Percentiles rank a stretch among this genome's conserved stretches.
Conservation (phyloP, 352 stramenopile genomes). For the Hyaloperonospora arabidopsidis region DNA sequence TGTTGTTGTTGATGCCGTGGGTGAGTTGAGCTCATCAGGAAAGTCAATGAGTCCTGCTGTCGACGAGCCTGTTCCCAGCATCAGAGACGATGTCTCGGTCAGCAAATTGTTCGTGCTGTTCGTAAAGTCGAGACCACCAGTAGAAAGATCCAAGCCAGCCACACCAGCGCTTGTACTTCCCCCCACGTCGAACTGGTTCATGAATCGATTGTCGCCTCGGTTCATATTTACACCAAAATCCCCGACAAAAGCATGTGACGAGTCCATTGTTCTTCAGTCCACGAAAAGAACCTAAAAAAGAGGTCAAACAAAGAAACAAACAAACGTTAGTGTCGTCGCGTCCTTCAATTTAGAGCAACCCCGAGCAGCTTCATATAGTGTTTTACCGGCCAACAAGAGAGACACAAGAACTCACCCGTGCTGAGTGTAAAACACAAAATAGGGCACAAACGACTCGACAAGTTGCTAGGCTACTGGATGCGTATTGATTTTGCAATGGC, state of each 20-base stretch:
- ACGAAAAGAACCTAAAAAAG: slow-evolving; percentile 3
- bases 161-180: slow-evolving; percentile 5
- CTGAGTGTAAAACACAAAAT: no score
- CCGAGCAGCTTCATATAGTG: neutral
- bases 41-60: slow-evolving; percentile 71
- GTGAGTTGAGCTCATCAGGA: slow-evolving; percentile 80
- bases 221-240: slow-evolving; percentile 67
- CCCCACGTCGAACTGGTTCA: slow-evolving; percentile 66
- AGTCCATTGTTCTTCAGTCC: slow-evolving; percentile 41
- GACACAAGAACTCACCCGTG: no score
- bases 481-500: neutral
- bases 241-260: slow-evolving; percentile 60
- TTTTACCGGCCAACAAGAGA: neutral
- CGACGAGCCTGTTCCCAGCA: slow-evolving; percentile 24
- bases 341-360: neutral
- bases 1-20: slow-evolving; percentile 18
- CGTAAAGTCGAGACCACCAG: slow-evolving; percentile 54
- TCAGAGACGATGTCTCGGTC: slow-evolving; percentile 40
- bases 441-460: neutral
- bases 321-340: slow-evolving; percentile 1
- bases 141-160: slow-evolving; percentile 32
- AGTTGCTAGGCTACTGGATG: neutral
- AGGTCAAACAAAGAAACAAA: no score
- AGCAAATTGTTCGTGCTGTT: slow-evolving; percentile 53
- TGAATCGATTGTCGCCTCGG: slow-evolving; percentile 56